Evolutionary conservation across 768 basidiomycete genomes (phyloP).

Genomic region (Phanerochaete sordida): DNA sequence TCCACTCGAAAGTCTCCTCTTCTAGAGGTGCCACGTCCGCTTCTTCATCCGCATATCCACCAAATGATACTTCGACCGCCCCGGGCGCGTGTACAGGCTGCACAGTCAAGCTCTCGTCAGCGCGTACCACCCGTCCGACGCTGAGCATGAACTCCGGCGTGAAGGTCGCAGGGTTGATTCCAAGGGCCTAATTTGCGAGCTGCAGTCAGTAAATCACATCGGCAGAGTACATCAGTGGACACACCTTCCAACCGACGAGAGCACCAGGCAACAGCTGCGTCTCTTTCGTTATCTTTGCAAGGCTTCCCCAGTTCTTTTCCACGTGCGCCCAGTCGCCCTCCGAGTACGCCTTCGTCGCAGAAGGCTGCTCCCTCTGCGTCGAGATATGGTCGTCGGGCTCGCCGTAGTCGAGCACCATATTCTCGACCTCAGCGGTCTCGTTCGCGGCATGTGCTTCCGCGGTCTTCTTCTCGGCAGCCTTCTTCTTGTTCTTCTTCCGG

Average conservation of each 20-base stretch:
- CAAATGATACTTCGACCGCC: slow-evolving; percentile 24
- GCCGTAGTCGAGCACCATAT: slow-evolving; percentile 34
- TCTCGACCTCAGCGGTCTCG: slow-evolving; percentile 11
- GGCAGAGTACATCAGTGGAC: slow-evolving; percentile 2
- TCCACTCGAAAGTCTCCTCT: slow-evolving; percentile 25
- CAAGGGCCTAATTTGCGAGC: slow-evolving; percentile 42
- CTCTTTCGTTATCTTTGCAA: slow-evolving; percentile 16
- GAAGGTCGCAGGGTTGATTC: slow-evolving; percentile 53
- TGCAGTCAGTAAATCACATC: not conserved
- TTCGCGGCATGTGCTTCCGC: slow-evolving; percentile 11
- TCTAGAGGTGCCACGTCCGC: slow-evolving; percentile 20
- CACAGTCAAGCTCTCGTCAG: slow-evolving; percentile 18
- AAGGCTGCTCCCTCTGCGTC: slow-evolving; percentile 5
- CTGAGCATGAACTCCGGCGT: slow-evolving; percentile 56
- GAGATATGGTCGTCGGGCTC: slow-evolving; percentile 20
- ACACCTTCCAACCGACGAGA: slow-evolving; percentile 33
- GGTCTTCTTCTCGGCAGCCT: slow-evolving; percentile 23
- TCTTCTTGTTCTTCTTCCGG: slow-evolving; percentile 35
- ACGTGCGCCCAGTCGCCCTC: slow-evolving; percentile 18
- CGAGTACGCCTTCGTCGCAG: not conserved
- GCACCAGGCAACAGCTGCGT: slow-evolving; percentile 17
- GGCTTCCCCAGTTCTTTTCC: slow-evolving; percentile 24
- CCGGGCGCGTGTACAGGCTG: slow-evolving; percentile 8
- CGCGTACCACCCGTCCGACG: slow-evolving; percentile 36
- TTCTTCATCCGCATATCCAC: slow-evolving; percentile 14